phyloP scores from a whole-genome alignment of 2,329 filamentous ascomycete species.

The Tolypocladium capitatum region DNA sequence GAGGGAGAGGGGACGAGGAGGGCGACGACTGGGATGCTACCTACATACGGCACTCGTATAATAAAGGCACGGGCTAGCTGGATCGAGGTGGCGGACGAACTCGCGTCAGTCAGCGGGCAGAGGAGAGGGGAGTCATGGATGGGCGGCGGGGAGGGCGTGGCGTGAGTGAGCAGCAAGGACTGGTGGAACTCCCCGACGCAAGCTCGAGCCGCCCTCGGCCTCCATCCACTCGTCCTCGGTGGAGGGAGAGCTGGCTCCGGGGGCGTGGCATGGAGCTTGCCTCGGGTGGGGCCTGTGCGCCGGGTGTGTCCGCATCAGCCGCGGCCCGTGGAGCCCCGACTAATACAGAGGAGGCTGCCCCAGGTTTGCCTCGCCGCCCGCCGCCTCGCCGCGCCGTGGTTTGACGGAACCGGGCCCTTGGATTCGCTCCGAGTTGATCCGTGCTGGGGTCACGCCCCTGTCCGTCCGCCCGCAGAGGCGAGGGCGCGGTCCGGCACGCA shows the following conservation, averaged over 20 bases:
- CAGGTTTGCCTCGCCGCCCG: background rate
- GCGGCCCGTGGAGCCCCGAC: no score
- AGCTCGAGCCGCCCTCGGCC: no score
- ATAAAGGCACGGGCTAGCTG: slow-evolving; percentile 1
- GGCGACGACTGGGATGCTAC: background rate
- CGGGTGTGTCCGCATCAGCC: background rate
- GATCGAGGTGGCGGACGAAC: background rate
- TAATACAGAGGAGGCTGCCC: no score
- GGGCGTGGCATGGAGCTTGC: background rate
- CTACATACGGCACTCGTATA: no score
- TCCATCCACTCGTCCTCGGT: background rate
- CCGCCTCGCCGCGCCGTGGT: no score
- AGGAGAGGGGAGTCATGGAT: background rate
- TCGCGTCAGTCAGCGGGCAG: background rate
- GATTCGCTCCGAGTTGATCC: background rate
- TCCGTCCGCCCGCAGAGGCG: no score
- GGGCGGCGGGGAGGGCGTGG: background rate
- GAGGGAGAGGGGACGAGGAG: background rate
- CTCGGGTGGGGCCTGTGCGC: background rate
- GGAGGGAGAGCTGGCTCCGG: background rate
- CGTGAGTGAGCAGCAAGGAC: background rate
- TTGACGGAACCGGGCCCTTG: no score
- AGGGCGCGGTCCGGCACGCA: no score
- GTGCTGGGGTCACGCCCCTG: no score
- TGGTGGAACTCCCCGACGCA: no score